Evolutionary conservation across 2,329 filamentous ascomycete genomes (phyloP), one percentile per base, ranked within the genome.

Genomic region (Arthroderma sp.): DNA sequence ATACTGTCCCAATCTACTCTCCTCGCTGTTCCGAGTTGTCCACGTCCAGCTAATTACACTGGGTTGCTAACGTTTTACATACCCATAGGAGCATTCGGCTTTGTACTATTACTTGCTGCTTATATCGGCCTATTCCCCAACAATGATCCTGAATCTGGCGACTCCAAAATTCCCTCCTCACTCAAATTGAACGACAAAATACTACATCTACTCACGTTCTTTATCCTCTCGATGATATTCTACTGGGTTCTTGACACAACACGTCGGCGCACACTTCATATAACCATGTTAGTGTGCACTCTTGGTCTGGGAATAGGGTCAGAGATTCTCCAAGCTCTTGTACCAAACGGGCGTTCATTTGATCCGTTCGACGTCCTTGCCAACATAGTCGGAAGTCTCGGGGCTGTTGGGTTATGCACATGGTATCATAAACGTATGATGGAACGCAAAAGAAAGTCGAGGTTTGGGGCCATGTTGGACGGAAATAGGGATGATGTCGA

Each of bases 391-490:
- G 91, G 91, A 36, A 89, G 83, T 51, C 64, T 83, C 9, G 68
- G 72, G 0, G 87, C 77, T 0, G 60, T 95, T 15, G 80, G 73
- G 0, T 61, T 94, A 15, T 93, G 85, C 61, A 81, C 79, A 46
- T 89, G 85, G 83, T 98, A 98, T 61, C 91, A 98, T 66, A 83
- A 84, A 59, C 81, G 91, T 47, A 96, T 96, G 87, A 70, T 96
- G 34, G 89, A 96, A 63, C 75, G 91, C 50, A 85, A 83, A 60
- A 75, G 88, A 48, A 71, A 78, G 57, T 78, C 77, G 45, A 83
- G 83, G 57, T 76, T 77, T 42, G 93, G 75, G 43, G 73, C 76
- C 5, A 74, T 93, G 4, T 75, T 83, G 29, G 61, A 62, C 4
- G 57, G 58, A 36, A 66, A 55, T 1, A 64, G 61, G 2, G 72